phyloP scores from a whole-genome alignment of 2,329 filamentous ascomycete genomes.

The Colletotrichum viniferum region DNA sequence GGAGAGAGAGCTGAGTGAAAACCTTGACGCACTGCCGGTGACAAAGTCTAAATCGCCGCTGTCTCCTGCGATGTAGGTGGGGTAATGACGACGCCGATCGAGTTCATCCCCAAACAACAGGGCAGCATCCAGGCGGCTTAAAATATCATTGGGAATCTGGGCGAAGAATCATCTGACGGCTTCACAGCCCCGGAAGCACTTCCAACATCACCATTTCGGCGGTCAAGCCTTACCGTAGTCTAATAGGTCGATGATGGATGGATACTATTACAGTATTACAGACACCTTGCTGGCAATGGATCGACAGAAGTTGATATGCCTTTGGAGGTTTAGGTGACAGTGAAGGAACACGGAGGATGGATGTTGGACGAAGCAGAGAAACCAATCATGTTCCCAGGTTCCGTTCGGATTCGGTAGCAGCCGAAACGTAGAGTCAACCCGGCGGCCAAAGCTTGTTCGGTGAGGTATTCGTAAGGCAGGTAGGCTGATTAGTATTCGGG shows the following conservation, averaged over 20 bases:
- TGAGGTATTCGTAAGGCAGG: neutral
- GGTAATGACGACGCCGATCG: neutral
- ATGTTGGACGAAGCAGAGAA: neutral
- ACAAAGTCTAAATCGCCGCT: neutral
- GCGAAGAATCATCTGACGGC: neutral
- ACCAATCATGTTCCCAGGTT: neutral
- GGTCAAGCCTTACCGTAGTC: neutral
- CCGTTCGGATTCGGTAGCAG: constrained; percentile 13
- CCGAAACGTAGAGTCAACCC: constrained; percentile 11
- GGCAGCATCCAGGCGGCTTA: neutral
- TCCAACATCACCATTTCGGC: neutral
- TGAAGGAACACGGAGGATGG: neutral
- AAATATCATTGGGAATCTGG: neutral
- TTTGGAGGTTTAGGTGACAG: neutral
- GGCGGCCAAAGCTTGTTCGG: constrained; percentile 5
- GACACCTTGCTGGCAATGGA: neutral
- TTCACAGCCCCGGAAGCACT: neutral
- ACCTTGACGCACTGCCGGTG: neutral
- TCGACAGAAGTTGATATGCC: neutral
- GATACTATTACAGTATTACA: neutral
- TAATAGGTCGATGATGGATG: neutral
- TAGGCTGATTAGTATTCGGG: neutral
- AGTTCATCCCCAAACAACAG: neutral
- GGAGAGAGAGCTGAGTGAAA: neutral
- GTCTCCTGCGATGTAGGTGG: neutral